phyloP scores from a whole-genome alignment of 129 eudicot species.

The Flaveria robusta region DNA sequence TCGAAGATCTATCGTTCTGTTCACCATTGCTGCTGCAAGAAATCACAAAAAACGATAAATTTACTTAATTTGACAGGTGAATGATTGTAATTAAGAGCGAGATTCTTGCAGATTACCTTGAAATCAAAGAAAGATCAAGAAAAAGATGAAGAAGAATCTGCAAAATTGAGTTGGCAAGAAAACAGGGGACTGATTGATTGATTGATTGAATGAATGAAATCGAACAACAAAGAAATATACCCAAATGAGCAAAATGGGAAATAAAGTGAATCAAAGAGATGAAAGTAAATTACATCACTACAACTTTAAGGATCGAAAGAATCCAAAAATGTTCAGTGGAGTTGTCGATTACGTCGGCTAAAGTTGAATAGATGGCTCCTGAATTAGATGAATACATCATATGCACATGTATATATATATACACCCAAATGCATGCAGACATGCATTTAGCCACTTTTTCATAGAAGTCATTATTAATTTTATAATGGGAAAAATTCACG shows the following conservation, averaged over 20 bases:
- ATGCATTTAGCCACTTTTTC: neutral
- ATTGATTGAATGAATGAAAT: slow-evolving; percentile 17
- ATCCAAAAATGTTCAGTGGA: slow-evolving; percentile 11
- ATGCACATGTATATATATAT: neutral
- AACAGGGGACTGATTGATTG: neutral
- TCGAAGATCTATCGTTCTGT: slow-evolving; percentile 71
- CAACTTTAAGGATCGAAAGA: slow-evolving; percentile 15
- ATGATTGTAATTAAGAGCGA: slow-evolving; percentile 16
- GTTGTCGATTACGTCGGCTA: neutral
- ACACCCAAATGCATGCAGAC: slow-evolving; percentile 1
- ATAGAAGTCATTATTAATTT: neutral
- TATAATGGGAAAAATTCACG: neutral
- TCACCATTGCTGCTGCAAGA: slow-evolving; percentile 60
- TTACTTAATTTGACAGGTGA: neutral
- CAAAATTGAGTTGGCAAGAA: too few relatives aligned
- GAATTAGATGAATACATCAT: slow-evolving; percentile 27
- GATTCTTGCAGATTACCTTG: neutral
- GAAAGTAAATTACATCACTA: neutral
- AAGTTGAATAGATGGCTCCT: slow-evolving; percentile 11
- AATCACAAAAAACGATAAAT: neutral
- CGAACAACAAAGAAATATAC: neutral
- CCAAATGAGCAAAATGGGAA: too few relatives aligned
- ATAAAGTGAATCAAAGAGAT: neutral
- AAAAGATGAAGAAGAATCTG: too few relatives aligned
- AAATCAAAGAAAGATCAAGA: neutral